Base-by-base conservation (phyloP, 2,329 filamentous ascomycete species). In the Teratosphaeria gauchensis region DNA sequence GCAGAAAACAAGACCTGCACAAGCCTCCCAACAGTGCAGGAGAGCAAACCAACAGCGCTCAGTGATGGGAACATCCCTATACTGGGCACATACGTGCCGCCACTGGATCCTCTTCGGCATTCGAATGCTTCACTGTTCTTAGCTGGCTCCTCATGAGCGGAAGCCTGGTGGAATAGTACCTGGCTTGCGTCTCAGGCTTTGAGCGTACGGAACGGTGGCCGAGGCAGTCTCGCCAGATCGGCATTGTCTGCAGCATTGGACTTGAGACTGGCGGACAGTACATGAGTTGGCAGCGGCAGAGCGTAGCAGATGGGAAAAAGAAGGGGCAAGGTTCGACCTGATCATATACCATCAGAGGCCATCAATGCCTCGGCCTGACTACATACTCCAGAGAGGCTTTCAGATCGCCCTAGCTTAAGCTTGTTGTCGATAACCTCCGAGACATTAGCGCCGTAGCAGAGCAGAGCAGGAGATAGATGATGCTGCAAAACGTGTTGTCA, bases 401-500 rank as follows among this genome's bases (percentile, higher is more conserved):
- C 52, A 56, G 53, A 19, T 48, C 42, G 51, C 35, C 54, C 42
- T 59, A 59, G 58, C 55, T 53, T 53, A 60, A 56, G 59, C 53
- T 38, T 59, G 59, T 54, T 56, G 55, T 64, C 62, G 59, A 62
- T 61, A 59, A 61, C 59, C 61, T 55, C 28, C 28, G 32, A 61
- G 55, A 60, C 55, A 46, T 56, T 63, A 63, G 62, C 58, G 21
- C 55, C 56, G 54, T 61, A 61, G 61, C 61, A 61, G 60, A 62
- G 33, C 59, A 61, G 59, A 56, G 60, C 57, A 61, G 57, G 60
- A 62, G 58, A 59, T 59, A 56, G 57, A 59, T 55, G 57, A 31
- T 53, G 32, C 53, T 30, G 33, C 42, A 16, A 48, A 53, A 8
- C 12, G 51, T 33, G 38, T 56, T 35, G 57, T 56, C 56, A 52